phyloP scores from a whole-genome alignment of 192 early-diverging fungal species.

The Coemansia erecta region DNA sequence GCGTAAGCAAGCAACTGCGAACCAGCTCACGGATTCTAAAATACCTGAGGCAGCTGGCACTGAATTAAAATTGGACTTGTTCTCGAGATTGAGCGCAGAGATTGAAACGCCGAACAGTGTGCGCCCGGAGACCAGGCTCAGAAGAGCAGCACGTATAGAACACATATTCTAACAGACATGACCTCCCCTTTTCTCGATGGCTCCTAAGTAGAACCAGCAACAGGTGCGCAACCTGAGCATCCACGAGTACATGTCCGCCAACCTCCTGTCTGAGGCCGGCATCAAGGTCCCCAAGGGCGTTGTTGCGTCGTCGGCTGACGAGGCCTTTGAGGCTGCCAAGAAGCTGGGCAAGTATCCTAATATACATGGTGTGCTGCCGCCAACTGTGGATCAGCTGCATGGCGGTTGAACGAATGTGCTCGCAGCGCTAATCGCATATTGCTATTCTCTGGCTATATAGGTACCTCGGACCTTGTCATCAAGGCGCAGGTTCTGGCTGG shows the following conservation, averaged over 20 bases:
- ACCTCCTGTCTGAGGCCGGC: constrained; percentile 86
- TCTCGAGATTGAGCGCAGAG: too few relatives aligned
- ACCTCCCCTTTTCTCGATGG: background rate
- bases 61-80: too few relatives aligned
- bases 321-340: constrained; percentile 85
- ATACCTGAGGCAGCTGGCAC: constrained; percentile 7
- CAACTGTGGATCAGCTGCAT: background rate
- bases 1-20: background rate
- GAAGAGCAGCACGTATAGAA: too few relatives aligned
- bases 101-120: too few relatives aligned
- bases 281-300: constrained; percentile 85
- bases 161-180: too few relatives aligned
- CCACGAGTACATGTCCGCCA: constrained; percentile 96
- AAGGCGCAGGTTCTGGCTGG: constrained; percentile 94
- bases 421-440: background rate
- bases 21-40: background rate
- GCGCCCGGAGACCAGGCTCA: too few relatives aligned
- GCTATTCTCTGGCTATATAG: constrained; percentile 20
- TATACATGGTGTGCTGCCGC: too few relatives aligned
- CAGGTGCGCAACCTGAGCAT: constrained; percentile 90
- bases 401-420: background rate
- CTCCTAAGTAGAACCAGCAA: constrained; percentile 52
- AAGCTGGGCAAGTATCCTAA: constrained; percentile 62
- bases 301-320: constrained; percentile 82
- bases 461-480: constrained; percentile 71